Evolutionary conservation across 768 basidiomycete species (phyloP).

Genomic region (Fomitopsis serialis): DNA sequence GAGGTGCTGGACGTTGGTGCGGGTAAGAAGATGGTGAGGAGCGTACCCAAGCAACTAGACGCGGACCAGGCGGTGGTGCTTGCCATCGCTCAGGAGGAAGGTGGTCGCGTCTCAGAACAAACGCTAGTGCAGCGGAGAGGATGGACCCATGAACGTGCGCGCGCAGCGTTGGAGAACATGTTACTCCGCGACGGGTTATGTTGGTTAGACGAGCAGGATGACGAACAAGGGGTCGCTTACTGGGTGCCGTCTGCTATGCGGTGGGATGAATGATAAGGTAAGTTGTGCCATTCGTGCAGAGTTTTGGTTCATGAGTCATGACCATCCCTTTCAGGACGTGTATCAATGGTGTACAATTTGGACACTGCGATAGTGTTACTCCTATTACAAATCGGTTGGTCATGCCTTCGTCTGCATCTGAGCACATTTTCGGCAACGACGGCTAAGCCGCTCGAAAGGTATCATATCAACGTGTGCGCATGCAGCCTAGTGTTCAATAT

Average conservation of each 20-base stretch:
- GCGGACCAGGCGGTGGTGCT: constrained; percentile 83
- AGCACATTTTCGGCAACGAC: too few relatives aligned
- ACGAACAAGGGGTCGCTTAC: constrained; percentile 57
- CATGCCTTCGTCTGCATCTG: too few relatives aligned
- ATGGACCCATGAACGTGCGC: constrained; percentile 78
- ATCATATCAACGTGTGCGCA: too few relatives aligned
- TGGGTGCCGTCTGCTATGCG: constrained; percentile 88
- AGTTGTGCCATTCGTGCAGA: not conserved
- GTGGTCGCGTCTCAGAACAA: constrained; percentile 66
- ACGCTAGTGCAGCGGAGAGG: constrained; percentile 53
- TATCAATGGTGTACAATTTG: too few relatives aligned
- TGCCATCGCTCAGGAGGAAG: constrained; percentile 61
- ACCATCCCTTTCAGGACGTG: too few relatives aligned
- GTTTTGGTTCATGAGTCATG: not conserved
- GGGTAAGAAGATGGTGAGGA: constrained; percentile 75
- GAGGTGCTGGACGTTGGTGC: constrained; percentile 71
- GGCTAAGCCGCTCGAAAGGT: too few relatives aligned
- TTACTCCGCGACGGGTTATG: constrained; percentile 85
- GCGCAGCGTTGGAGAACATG: constrained; percentile 83
- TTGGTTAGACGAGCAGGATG: constrained; percentile 92
- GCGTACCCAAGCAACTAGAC: constrained; percentile 86
- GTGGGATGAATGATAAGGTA: constrained; percentile 56
- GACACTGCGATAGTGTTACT: too few relatives aligned
- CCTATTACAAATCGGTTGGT: too few relatives aligned
- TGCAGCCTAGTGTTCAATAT: too few relatives aligned